Base-by-base conservation (phyloP, 768 basidiomycete genomes). In the Hemileccinum impolitum region DNA sequence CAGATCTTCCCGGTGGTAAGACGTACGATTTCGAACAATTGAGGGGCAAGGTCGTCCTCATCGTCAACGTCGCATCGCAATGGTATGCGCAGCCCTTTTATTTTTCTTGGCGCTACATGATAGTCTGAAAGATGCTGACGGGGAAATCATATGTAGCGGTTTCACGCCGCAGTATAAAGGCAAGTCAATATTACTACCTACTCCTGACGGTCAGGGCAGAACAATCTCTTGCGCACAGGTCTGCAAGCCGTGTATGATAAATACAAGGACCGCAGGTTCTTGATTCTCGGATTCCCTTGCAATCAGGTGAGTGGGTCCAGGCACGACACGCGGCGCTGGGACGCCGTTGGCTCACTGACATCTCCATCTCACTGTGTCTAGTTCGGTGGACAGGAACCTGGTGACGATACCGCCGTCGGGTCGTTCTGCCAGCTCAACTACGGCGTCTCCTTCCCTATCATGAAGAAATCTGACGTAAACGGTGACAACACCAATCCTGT, bases 401-500 rank as follows among this genome's bases (percentile, higher is more conserved):
- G 78, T n/a, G 74, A 78, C 28, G 91, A 94, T 59, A 76, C 75
- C n/a, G 77, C 78, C 37, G 87, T 94, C 57, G 75, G 73, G 17
- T 72, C 81, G 60, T 89, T 87, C 68, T 92, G 90, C 72, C 72
- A 79, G 43, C 60, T 81, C 53, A 95, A 94, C 73, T 84, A 94
- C 64, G 90, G 90, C 15, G 93, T 97, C 23, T 81, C 80, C 7
- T 95, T 95, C 75, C 90, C 90, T 11, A 70, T 97, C 43, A 89
- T 90, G 84, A 87, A 83, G 72, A 97, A 95, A 72, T 87, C 87
- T 17, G 90, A 96, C 44, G 94, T 96, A 35, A 97, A 96, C 65
- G 94, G 94, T 3, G 82, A 86, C 57, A 72, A 77, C 55, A 82
- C 88, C 50, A 93, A 93, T 69, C 79, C 87, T 56, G 86, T 93